Evolutionary conservation across 2,329 filamentous ascomycete species (phyloP).

Genomic region (Penicillium sp.): DNA sequence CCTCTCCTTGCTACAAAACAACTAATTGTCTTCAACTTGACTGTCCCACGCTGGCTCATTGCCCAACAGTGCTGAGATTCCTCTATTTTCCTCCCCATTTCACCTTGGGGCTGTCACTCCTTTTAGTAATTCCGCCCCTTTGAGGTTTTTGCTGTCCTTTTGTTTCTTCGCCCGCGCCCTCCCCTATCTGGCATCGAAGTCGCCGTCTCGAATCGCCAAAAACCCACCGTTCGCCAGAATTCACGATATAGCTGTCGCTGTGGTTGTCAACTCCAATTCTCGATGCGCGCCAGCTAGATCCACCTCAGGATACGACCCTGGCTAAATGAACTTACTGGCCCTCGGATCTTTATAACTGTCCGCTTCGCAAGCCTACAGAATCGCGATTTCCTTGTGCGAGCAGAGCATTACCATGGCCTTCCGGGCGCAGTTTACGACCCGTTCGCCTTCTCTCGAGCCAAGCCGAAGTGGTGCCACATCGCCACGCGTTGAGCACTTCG

Average conservation of each 20-base stretch:
- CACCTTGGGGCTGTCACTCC: slow-evolving; percentile 25
- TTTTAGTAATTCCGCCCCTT: slow-evolving; percentile 24
- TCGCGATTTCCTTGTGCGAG: slow-evolving; percentile 8
- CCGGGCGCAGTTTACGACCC: slow-evolving; percentile 64
- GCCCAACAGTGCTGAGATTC: slow-evolving; percentile 19
- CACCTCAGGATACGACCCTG: slow-evolving; percentile 10
- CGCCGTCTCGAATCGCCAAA: slow-evolving; percentile 2
- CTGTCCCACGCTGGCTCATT: slow-evolving; percentile 20
- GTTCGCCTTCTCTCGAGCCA: slow-evolving; percentile 61
- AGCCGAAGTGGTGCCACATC: slow-evolving; percentile 66
- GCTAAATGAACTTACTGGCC: slow-evolving; percentile 23
- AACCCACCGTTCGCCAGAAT: slow-evolving; percentile 14
- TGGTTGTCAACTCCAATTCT: slow-evolving; percentile 7
- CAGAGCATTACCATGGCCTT: slow-evolving; percentile 52
- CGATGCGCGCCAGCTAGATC: slow-evolving; percentile 19
- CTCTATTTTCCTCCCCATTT: slow-evolving; percentile 15
- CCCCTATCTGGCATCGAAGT: not conserved
- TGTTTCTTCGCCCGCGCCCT: not conserved
- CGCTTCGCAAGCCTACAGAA: slow-evolving; percentile 3
- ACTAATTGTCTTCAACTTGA: slow-evolving; percentile 17
- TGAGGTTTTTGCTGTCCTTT: slow-evolving; percentile 4
- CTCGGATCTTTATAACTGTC: slow-evolving; percentile 5
- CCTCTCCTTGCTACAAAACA: slow-evolving; percentile 21
- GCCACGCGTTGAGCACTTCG: slow-evolving; percentile 73
- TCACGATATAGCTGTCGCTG: slow-evolving; percentile 2